Evolutionary conservation across 2,329 filamentous ascomycete species (phyloP).

Genomic region (Alternaria dauci): DNA sequence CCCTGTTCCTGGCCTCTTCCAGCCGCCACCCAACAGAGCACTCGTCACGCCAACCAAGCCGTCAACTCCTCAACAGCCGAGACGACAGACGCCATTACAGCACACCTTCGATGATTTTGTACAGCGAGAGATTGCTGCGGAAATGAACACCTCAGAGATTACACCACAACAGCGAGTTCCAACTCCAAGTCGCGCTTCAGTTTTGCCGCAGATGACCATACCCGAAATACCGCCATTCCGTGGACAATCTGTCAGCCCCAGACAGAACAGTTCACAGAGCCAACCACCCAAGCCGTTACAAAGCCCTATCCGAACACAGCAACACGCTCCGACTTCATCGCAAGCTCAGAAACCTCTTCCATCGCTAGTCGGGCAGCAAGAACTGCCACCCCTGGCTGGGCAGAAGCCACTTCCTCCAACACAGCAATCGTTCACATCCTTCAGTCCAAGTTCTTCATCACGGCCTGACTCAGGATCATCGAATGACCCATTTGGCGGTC

Average conservation of each 20-base stretch:
- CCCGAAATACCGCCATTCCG: constrained; percentile 48
- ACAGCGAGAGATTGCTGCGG: constrained; percentile 57
- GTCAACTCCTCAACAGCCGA: constrained; percentile 44
- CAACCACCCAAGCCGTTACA: constrained; percentile 31
- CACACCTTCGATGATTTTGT: constrained; percentile 56
- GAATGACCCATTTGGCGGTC: constrained; percentile 43
- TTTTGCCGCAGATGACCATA: constrained; percentile 44
- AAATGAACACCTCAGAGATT: constrained; percentile 52
- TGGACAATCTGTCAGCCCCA: constrained; percentile 28
- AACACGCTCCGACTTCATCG: constrained; percentile 17
- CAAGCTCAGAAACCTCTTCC: constrained; percentile 32
- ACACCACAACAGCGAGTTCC: constrained; percentile 40
- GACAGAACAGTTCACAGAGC: constrained; percentile 20
- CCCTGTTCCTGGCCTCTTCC: constrained; percentile 44
- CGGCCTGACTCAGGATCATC: constrained; percentile 36
- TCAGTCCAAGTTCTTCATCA: constrained; percentile 20
- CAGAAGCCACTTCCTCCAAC: constrained; percentile 38
- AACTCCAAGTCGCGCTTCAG: constrained; percentile 45
- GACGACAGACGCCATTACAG: constrained; percentile 46
- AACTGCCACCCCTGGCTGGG: constrained; percentile 34
- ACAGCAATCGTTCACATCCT: constrained; percentile 35
- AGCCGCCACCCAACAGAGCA: constrained; percentile 40
- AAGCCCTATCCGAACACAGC: constrained; percentile 30
- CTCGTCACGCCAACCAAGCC: constrained; percentile 43
- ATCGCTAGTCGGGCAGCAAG: constrained; percentile 32